A percentile compares a stretch with the other conserved stretches of the same genome.
Evolutionary conservation across 1,139 yeast genomes (phyloP).

Genomic region (Candida gigantensis): DNA sequence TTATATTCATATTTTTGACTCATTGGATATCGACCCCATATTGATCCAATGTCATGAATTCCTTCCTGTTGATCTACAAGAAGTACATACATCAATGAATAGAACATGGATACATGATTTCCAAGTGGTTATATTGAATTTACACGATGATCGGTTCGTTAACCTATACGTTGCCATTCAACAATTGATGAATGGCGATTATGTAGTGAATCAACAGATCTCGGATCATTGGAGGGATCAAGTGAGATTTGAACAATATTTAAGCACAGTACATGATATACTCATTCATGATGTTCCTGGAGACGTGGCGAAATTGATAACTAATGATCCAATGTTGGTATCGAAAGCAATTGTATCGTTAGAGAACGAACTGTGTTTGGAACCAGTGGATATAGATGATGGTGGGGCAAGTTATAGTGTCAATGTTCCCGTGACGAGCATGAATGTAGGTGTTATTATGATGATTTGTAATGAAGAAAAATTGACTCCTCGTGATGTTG

Average conservation of each 20-base stretch:
- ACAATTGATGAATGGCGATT: slow-evolving; percentile 24
- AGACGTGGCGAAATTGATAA: slow-evolving; percentile 20
- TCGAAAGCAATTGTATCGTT: slow-evolving; percentile 10
- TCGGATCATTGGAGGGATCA: slow-evolving; percentile 9
- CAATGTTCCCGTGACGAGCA: slow-evolving; percentile 9
- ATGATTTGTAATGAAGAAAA: slow-evolving; percentile 36
- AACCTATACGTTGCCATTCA: slow-evolving; percentile 30
- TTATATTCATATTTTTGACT: slow-evolving; percentile 51
- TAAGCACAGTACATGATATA: slow-evolving; percentile 12
- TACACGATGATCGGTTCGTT: slow-evolving; percentile 26
- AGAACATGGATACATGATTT: slow-evolving; percentile 47
- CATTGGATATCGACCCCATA: slow-evolving; percentile 54
- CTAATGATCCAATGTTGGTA: slow-evolving; percentile 10
- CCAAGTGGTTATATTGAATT: slow-evolving; percentile 29
- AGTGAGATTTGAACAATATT: slow-evolving; percentile 4
- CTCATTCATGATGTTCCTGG: slow-evolving; percentile 14
- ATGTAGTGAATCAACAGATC: slow-evolving; percentile 20
- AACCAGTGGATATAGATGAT: slow-evolving; percentile 3
- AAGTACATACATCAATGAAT: slow-evolving; percentile 39
- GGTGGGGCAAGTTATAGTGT: slow-evolving; percentile 26
- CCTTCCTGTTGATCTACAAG: slow-evolving; percentile 44
- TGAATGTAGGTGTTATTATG: slow-evolving; percentile 44
- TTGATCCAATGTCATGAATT: slow-evolving; percentile 48
- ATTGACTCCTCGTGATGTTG: slow-evolving; percentile 41
- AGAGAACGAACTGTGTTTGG: slow-evolving; percentile 5